phyloP scores from a whole-genome alignment of 202 grass and related monocot genomes.

The Dendrocalamus latiflorus region DNA sequence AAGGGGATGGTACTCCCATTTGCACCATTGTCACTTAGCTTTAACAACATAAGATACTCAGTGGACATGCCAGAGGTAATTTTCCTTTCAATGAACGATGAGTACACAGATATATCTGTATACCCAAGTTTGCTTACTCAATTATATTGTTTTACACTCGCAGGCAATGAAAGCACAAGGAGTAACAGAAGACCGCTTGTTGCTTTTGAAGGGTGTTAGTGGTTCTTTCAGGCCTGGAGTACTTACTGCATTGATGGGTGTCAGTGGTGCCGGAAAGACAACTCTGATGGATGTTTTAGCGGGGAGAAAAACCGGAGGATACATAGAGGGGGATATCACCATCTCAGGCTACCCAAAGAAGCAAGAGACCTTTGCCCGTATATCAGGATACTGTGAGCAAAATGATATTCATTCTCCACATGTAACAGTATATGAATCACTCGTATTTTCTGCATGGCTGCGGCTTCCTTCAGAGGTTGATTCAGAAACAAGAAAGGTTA shows the following conservation, averaged over 20 bases:
- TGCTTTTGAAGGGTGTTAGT: slow-evolving; percentile 82
- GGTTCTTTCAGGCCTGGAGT: slow-evolving; percentile 96
- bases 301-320: slow-evolving; percentile 91
- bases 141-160: background rate
- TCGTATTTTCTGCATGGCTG: slow-evolving; percentile 82
- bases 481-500: slow-evolving; percentile 62
- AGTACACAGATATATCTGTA: slow-evolving; percentile 13
- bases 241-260: slow-evolving; percentile 94
- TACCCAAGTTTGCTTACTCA: slow-evolving; percentile 9
- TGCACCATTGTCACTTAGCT: slow-evolving; percentile 63
- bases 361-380: slow-evolving; percentile 93
- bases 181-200: slow-evolving; percentile 58
- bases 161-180: slow-evolving; percentile 94
- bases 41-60: slow-evolving; percentile 78
- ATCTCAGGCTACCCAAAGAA: slow-evolving; percentile 96
- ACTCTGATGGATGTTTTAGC: slow-evolving; percentile 97
- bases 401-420: slow-evolving; percentile 95
- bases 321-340: slow-evolving; percentile 77
- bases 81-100: slow-evolving; percentile 11
- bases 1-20: slow-evolving; percentile 93
- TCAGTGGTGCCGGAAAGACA: slow-evolving; percentile 97
- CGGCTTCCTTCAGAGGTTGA: slow-evolving; percentile 62
- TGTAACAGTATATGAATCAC: slow-evolving; percentile 86
- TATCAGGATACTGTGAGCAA: slow-evolving; percentile 96
- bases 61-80: slow-evolving; percentile 91